phyloP scores from a whole-genome alignment of 805 yeast species.

The Starmerella floricola region DNA sequence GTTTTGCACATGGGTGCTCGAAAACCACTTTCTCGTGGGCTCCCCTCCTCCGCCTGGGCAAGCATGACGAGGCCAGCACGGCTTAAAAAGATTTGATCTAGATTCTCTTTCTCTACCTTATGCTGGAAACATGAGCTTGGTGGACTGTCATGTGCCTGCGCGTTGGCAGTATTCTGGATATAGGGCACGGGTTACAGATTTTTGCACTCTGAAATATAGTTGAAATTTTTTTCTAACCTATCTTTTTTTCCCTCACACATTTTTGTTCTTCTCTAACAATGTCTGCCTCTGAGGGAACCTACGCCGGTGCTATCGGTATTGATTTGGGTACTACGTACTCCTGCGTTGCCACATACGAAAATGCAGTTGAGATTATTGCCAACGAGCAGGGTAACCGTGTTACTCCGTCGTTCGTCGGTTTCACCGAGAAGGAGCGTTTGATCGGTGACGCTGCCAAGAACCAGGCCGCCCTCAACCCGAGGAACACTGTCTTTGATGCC shows the following conservation, averaged over 20 bases:
- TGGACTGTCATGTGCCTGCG: neutral
- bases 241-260: slow-evolving; percentile 10
- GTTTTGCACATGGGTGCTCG: no score
- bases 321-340: slow-evolving; percentile 95
- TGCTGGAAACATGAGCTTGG: no score
- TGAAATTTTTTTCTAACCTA: slow-evolving; percentile 14
- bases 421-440: slow-evolving; percentile 83
- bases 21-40: no score
- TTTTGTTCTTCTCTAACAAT: slow-evolving; percentile 13
- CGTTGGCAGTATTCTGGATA: neutral
- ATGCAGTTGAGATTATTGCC: slow-evolving; percentile 91
- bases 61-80: no score
- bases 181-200: slow-evolving; percentile 11
- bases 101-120: no score
- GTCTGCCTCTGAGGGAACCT: slow-evolving; percentile 67
- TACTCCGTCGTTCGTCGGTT: slow-evolving; percentile 92
- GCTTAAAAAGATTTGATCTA: no score
- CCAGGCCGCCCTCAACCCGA: slow-evolving; percentile 90
- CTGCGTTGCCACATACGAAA: slow-evolving; percentile 89
- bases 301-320: slow-evolving; percentile 99
- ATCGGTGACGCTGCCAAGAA: slow-evolving; percentile 97
- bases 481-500: slow-evolving; percentile 75
- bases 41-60: no score
- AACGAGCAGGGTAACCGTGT: slow-evolving; percentile 98
- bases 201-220: slow-evolving; percentile 16